A percentile compares a stretch with the other conserved stretches of the same genome.
Evolutionary conservation across 2,329 filamentous ascomycete species (phyloP).

Genomic region (Cercospora beticola): DNA sequence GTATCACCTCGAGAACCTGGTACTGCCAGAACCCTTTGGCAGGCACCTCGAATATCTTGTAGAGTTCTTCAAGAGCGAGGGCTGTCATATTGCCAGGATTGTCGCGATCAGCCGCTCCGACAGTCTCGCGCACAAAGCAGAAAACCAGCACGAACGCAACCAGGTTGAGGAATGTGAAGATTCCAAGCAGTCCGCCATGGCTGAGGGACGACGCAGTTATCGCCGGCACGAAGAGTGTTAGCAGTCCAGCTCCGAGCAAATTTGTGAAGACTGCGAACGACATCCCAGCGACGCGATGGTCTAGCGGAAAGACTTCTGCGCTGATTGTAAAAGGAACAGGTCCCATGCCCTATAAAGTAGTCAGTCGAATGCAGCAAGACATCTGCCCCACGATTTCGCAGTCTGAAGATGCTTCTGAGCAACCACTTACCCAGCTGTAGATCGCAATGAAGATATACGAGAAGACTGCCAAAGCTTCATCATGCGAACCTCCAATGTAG

Average conservation of each 20-base stretch:
- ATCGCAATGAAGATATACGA: slow-evolving; percentile 53
- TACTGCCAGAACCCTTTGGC: background rate
- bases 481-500: slow-evolving; percentile 51
- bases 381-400: background rate
- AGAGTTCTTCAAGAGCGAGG: slow-evolving; percentile 35
- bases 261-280: slow-evolving; percentile 59
- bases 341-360: background rate
- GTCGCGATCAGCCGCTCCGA: slow-evolving; percentile 26
- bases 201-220: slow-evolving; percentile 20
- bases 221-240: slow-evolving; percentile 34
- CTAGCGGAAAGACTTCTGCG: slow-evolving; percentile 69
- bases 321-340: slow-evolving; percentile 61
- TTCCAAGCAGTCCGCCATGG: slow-evolving; percentile 30
- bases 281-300: slow-evolving; percentile 67
- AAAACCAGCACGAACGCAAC: slow-evolving; percentile 36
- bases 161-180: slow-evolving; percentile 35
- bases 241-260: slow-evolving; percentile 33
- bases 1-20: background rate
- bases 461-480: slow-evolving; percentile 56
- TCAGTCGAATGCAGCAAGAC: background rate
- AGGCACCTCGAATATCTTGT: slow-evolving; percentile 34
- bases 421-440: slow-evolving; percentile 40
- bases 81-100: slow-evolving; percentile 26
- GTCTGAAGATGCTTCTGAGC: slow-evolving; percentile 40
- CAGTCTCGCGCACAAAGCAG: slow-evolving; percentile 37